Percentiles rank a stretch among this genome's conserved stretches.
Conservation (phyloP, 2,329 filamentous ascomycete species). For the Scedosporium apiospermum region DNA sequence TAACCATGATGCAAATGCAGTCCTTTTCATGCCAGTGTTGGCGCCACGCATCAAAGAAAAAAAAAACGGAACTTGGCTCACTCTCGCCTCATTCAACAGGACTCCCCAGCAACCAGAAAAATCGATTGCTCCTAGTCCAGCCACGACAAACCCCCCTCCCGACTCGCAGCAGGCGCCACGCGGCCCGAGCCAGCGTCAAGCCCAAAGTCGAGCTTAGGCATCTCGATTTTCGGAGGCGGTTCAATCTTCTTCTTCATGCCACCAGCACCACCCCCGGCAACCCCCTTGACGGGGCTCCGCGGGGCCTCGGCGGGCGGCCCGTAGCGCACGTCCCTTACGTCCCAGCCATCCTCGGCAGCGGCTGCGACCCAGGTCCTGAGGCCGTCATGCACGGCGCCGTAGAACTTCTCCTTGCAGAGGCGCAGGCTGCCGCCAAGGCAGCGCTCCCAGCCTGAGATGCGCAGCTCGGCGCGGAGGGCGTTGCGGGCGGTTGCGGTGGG, state of each 20-base stretch:
- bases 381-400: constrained; percentile 81
- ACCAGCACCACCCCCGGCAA: constrained; percentile 19
- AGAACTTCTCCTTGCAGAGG: constrained; percentile 96
- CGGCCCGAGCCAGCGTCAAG: constrained; percentile 15
- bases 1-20: too few species aligned
- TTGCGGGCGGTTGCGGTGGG: constrained; percentile 65
- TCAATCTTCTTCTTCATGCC: constrained; percentile 39
- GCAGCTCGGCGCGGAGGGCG: constrained; percentile 63
- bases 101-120: too few species aligned
- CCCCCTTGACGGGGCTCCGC: constrained; percentile 35
- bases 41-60: too few species aligned
- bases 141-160: not conserved
- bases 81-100: not conserved
- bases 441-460: constrained; percentile 83
- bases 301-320: constrained; percentile 43
- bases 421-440: constrained; percentile 76
- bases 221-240: constrained; percentile 52
- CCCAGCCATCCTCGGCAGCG: constrained; percentile 80
- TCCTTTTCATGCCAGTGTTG: too few species aligned
- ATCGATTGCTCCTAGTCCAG: not conserved
- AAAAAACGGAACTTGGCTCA: not conserved
- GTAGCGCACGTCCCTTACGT: constrained; percentile 69
- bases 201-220: constrained; percentile 45
- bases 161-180: not conserved
- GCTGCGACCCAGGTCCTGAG: constrained; percentile 86